Percentiles rank a stretch among this genome's conserved stretches.
phyloP scores from a whole-genome alignment of 345 rosid genomes.

The Clarkia xantiana region DNA sequence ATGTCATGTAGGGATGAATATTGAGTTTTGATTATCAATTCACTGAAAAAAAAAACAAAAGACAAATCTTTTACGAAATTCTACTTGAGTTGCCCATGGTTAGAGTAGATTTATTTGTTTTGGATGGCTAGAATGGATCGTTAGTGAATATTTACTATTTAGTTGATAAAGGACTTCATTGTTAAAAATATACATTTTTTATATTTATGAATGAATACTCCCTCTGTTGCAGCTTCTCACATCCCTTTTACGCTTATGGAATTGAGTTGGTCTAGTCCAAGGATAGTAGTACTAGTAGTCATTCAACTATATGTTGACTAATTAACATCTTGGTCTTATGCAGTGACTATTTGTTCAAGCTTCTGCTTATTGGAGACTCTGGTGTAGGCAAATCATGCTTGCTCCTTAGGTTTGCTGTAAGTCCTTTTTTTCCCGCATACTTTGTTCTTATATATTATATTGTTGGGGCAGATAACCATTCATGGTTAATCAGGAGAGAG shows the following conservation, averaged over 20 bases:
- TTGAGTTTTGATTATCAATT: no score
- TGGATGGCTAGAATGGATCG: no score
- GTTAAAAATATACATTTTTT: no score
- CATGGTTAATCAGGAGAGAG: no score
- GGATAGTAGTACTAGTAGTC: neutral
- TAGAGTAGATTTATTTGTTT: no score
- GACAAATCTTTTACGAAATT: no score
- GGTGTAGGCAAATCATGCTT: conserved; percentile 45
- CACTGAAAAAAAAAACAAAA: no score
- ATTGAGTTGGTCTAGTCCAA: neutral
- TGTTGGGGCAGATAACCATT: neutral
- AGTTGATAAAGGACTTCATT: no score
- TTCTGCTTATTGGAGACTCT: conserved; percentile 47
- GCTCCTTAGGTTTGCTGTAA: conserved; percentile 37
- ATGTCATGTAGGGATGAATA: no score
- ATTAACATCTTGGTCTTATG: conserved; percentile 1
- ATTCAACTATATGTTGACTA: neutral
- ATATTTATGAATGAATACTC: no score
- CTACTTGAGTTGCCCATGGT: no score
- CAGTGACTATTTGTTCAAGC: conserved; percentile 35
- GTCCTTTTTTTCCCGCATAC: neutral
- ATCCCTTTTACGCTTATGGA: neutral
- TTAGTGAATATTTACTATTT: no score
- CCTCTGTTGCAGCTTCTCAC: neutral
- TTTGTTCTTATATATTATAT: neutral